phyloP scores from a whole-genome alignment of 768 basidiomycete genomes.

The Cubamyces sp. region DNA sequence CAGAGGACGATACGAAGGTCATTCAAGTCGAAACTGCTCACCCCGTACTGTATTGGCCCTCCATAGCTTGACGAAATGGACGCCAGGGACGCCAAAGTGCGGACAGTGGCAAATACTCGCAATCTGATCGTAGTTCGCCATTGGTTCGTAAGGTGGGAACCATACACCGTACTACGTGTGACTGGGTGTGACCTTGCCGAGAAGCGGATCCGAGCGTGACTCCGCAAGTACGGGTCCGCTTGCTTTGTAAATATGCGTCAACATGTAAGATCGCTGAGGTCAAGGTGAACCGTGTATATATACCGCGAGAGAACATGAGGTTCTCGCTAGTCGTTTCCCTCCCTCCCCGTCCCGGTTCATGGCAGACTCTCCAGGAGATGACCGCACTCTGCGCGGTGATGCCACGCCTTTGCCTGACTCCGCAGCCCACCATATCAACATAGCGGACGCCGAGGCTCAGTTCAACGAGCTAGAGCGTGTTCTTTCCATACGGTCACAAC shows the following conservation, averaged over 20 bases:
- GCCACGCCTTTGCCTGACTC: constrained; percentile 18
- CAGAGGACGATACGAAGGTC: too few relatives aligned
- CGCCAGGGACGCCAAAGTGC: not conserved
- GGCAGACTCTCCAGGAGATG: constrained; percentile 35
- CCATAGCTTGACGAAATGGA: not conserved
- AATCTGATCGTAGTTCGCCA: not conserved
- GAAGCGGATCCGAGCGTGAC: not conserved
- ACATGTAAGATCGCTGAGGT: constrained; percentile 16
- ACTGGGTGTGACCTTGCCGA: not conserved
- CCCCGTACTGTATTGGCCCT: too few relatives aligned
- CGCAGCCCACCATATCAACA: constrained; percentile 45
- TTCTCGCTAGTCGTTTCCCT: not conserved
- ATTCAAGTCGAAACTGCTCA: too few relatives aligned
- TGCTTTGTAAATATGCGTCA: constrained; percentile 9
- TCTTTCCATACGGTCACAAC: constrained; percentile 28
- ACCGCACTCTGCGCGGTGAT: constrained; percentile 33
- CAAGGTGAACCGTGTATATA: constrained; percentile 8
- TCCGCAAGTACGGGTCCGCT: constrained; percentile 5
- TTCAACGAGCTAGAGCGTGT: constrained; percentile 58
- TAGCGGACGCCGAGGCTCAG: constrained; percentile 53
- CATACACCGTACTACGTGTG: not conserved
- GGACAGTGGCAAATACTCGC: not conserved
- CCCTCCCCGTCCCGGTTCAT: constrained; percentile 23
- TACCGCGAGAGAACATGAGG: not conserved
- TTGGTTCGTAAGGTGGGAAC: not conserved